Evolutionary conservation across 345 rosid species (phyloP).

Genomic region (Corchorus capsularis): DNA sequence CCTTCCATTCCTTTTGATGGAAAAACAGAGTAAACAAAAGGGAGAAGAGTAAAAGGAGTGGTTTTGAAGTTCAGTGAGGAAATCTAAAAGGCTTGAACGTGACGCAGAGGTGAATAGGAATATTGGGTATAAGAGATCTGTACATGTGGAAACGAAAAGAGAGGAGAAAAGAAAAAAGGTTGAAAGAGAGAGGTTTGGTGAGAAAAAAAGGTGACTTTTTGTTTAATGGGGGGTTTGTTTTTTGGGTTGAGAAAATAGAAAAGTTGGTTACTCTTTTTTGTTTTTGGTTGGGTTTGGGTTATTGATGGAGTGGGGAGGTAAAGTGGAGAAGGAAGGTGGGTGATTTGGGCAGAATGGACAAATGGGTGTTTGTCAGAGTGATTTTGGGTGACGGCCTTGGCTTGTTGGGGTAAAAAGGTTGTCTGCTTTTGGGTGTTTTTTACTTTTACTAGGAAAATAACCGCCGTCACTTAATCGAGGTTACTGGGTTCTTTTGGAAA

Average conservation of each 20-base stretch:
- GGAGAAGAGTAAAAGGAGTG: not conserved
- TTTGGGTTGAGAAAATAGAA: too few relatives aligned
- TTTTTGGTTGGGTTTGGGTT: not conserved
- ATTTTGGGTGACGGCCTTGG: too few relatives aligned
- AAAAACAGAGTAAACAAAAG: not conserved
- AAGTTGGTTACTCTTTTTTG: not conserved
- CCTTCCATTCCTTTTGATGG: slow-evolving; percentile 5
- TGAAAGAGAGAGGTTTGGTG: not conserved
- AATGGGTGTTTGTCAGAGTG: slow-evolving; percentile 1
- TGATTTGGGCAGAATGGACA: not conserved
- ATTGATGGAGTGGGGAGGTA: not conserved
- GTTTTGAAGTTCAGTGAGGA: not conserved
- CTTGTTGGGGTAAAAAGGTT: not conserved
- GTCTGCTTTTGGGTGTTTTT: not conserved
- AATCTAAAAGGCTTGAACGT: not conserved
- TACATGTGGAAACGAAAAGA: not conserved
- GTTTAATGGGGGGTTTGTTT: not conserved
- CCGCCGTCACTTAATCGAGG: not conserved
- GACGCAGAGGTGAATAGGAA: slow-evolving; percentile 1
- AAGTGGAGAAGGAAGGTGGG: not conserved
- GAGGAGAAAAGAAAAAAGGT: not conserved
- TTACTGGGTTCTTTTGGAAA: not conserved
- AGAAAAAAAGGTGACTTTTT: not conserved
- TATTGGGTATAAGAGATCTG: not conserved
- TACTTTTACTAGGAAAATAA: not conserved